Conservation (phyloP, 2,329 filamentous ascomycete species). For the Penicillium thymicola region DNA sequence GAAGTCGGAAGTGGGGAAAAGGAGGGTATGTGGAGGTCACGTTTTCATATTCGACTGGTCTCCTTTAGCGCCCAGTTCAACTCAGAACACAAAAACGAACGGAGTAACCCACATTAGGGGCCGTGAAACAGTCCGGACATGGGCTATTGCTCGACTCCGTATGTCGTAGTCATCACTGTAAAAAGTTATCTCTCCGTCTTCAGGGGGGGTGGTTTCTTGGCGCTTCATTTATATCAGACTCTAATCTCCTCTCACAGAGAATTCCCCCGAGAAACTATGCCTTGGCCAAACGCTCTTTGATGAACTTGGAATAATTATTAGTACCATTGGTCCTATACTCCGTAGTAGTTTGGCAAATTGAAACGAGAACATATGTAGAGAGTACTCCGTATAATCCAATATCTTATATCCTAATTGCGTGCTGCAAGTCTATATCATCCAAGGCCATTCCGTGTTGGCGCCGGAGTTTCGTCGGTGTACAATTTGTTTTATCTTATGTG, state of each 20-base stretch:
- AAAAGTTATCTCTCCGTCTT: neutral
- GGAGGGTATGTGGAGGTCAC: neutral
- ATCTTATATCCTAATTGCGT: neutral
- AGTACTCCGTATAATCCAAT: neutral
- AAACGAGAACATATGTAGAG: neutral
- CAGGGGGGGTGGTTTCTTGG: constrained; percentile 7
- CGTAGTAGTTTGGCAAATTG: neutral
- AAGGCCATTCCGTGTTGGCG: neutral
- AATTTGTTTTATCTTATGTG: neutral
- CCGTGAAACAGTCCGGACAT: neutral
- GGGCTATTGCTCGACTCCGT: neutral
- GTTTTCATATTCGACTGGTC: neutral
- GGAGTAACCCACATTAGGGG: neutral
- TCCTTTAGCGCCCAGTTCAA: constrained; percentile 5
- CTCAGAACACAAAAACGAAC: neutral
- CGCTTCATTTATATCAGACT: constrained; percentile 20
- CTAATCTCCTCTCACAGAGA: constrained; percentile 5
- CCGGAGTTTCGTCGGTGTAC: neutral
- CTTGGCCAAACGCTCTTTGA: neutral
- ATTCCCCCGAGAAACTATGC: neutral
- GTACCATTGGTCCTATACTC: neutral
- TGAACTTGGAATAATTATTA: neutral
- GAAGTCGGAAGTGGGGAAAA: constrained; percentile 5
- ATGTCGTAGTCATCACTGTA: neutral
- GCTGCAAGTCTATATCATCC: neutral